Percentiles rank a stretch among this genome's conserved stretches.
Conservation (phyloP, 2,329 filamentous ascomycete species). For the Scytalidium lignicola region DNA sequence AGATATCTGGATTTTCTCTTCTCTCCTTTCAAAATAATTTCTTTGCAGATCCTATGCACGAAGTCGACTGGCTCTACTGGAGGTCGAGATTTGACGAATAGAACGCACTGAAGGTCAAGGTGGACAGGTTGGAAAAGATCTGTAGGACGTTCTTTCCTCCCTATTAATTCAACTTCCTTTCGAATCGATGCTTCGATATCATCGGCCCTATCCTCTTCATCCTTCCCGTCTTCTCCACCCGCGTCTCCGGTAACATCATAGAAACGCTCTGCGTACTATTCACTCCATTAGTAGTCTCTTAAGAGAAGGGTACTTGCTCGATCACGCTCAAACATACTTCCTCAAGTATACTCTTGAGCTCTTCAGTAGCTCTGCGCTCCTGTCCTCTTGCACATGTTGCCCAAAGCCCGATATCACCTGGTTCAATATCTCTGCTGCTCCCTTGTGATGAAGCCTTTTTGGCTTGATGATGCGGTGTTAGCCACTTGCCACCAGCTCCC, state of each 20-base stretch:
- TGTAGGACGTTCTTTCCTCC: conserved; percentile 32
- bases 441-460: conserved; percentile 40
- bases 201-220: conserved; percentile 40
- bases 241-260: conserved; percentile 40
- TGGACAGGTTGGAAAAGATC: conserved; percentile 48
- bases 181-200: conserved; percentile 71
- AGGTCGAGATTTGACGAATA: conserved; percentile 53
- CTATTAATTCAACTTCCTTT: conserved; percentile 64
- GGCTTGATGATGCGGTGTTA: conserved; percentile 52
- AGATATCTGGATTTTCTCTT: conserved; percentile 50
- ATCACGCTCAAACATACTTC: conserved; percentile 42
- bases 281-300: background rate
- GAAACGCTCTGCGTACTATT: conserved; percentile 59
- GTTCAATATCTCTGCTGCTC: conserved; percentile 45
- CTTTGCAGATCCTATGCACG: conserved; percentile 49
- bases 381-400: conserved; percentile 70
- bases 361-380: conserved; percentile 63
- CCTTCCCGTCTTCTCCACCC: conserved; percentile 29
- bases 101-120: conserved; percentile 55
- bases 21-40: conserved; percentile 39
- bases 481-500: conserved; percentile 54
- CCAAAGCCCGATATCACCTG: conserved; percentile 72
- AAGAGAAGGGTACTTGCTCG: background rate
- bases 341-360: conserved; percentile 61
- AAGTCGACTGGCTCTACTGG: conserved; percentile 53